phyloP scores from a whole-genome alignment of 2,329 filamentous ascomycete species.

The Didymella exigua region DNA sequence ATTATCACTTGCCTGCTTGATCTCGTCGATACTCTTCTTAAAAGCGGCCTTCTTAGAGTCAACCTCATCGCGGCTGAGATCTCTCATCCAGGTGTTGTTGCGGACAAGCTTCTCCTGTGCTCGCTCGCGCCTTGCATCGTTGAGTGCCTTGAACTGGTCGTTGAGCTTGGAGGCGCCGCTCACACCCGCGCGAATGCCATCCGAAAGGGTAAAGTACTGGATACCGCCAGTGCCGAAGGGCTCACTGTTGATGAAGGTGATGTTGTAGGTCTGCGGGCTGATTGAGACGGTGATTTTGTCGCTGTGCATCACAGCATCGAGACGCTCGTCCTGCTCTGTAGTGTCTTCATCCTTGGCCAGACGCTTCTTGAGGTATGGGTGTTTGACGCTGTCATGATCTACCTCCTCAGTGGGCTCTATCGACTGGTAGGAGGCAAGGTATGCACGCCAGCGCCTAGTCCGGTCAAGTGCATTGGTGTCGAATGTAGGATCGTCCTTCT shows the following conservation, averaged over 20 bases:
- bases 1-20: conserved; percentile 22
- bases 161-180: conserved; percentile 41
- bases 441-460: conserved; percentile 83
- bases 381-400: conserved; percentile 38
- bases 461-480: conserved; percentile 71
- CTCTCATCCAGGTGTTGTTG: conserved; percentile 56
- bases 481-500: conserved; percentile 80
- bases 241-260: conserved; percentile 52
- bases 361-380: conserved; percentile 52
- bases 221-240: conserved; percentile 39
- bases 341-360: conserved; percentile 44
- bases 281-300: conserved; percentile 55
- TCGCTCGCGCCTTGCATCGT: conserved; percentile 42
- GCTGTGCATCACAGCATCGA: conserved; percentile 39
- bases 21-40: conserved; percentile 39
- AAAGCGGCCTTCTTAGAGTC: conserved; percentile 50
- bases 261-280: conserved; percentile 50
- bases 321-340: conserved; percentile 35
- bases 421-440: conserved; percentile 89
- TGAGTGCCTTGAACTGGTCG: conserved; percentile 39
- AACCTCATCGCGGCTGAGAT: conserved; percentile 53
- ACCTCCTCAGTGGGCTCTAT: conserved; percentile 75
- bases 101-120: conserved; percentile 51
- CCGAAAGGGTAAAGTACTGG: conserved; percentile 50
- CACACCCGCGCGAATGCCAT: conserved; percentile 43